Conservation (phyloP, 208 protist species). For the Acanthamoeba royreba region DNA sequence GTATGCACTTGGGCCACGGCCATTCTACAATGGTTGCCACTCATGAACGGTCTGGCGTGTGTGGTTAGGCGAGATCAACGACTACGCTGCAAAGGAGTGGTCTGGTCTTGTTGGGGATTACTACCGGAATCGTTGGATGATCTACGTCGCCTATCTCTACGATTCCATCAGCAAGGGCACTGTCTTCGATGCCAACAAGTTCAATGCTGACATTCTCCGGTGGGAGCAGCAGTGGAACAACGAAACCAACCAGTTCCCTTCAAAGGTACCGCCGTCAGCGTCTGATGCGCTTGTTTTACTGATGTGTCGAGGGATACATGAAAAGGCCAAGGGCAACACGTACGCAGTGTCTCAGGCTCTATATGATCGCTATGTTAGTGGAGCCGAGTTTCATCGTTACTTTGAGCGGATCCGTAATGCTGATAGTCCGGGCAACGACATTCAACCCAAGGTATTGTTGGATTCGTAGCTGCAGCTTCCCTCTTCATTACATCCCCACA, state of each 20-base stretch:
- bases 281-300: neutral
- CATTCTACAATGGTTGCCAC: neutral
- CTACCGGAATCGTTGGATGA: constrained; percentile 39
- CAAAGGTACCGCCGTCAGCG: neutral
- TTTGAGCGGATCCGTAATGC: neutral
- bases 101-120: constrained; percentile 61
- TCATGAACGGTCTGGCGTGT: no score
- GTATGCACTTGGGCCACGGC: neutral
- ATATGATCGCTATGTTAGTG: neutral
- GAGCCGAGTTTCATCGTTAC: neutral
- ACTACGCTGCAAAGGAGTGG: constrained; percentile 74
- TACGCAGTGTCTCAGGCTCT: neutral
- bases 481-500: neutral
- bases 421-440: constrained; percentile 7
- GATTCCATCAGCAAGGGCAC: neutral
- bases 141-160: constrained; percentile 12
- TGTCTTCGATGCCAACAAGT: neutral
- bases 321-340: neutral
- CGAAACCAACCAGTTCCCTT: neutral
- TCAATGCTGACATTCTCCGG: neutral
- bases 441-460: neutral
- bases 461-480: no score
- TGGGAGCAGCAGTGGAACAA: constrained; percentile 16
- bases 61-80: constrained; percentile 54
- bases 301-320: neutral